Conservation (phyloP, 768 basidiomycete species). For the Harrya chromipes region DNA sequence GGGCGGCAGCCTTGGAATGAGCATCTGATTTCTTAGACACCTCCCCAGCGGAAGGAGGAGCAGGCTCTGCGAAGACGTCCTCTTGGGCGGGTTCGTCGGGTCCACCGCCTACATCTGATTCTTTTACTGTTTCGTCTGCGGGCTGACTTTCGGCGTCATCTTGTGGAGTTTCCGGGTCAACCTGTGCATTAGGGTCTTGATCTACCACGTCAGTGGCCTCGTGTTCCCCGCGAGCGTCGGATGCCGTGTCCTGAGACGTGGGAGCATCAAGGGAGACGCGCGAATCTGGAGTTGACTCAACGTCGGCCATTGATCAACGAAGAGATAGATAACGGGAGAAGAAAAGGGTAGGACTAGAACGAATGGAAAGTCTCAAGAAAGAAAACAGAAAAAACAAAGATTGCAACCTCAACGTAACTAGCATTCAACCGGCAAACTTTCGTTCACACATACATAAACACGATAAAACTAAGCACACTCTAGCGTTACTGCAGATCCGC, state of each 20-base stretch:
- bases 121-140: conserved; percentile 14
- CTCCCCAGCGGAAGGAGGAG: conserved; percentile 15
- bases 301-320: conserved; percentile 37
- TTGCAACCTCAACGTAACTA: conserved; percentile 10
- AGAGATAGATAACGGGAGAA: conserved; percentile 16
- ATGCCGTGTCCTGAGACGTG: conserved; percentile 17
- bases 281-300: conserved; percentile 24
- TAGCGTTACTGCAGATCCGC: conserved; percentile 36
- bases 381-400: conserved; percentile 9
- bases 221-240: conserved; percentile 35
- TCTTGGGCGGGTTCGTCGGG: conserved; percentile 25
- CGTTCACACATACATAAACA: conserved; percentile 23
- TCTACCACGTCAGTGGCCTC: conserved; percentile 37
- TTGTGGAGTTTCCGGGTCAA: conserved; percentile 18
- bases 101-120: conserved; percentile 6
- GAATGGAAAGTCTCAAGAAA: conserved; percentile 4
- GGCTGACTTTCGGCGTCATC: conserved; percentile 16
- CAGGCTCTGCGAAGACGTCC: conserved; percentile 17
- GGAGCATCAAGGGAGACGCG: conserved; percentile 21
- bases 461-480: conserved; percentile 3
- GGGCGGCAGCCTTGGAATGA: conserved; percentile 27
- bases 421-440: neutral
- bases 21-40: conserved; percentile 25
- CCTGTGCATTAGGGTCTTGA: conserved; percentile 23
- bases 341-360: neutral